phyloP scores from a whole-genome alignment of 2,329 filamentous ascomycete species.

The Colletotrichum sublineola region DNA sequence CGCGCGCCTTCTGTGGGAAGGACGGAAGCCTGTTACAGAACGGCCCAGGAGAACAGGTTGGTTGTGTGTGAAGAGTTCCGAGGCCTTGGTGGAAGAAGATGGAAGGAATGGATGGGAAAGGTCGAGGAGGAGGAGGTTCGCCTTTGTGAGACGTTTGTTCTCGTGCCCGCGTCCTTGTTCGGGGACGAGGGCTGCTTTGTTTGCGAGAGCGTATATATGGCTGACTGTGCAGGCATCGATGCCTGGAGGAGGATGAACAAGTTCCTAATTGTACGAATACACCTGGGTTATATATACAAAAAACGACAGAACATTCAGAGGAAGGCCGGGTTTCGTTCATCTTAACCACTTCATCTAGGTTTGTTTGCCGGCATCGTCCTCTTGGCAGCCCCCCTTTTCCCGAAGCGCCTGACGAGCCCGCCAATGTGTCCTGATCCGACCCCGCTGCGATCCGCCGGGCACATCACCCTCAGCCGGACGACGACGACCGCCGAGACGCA shows the following conservation, averaged over 20 bases:
- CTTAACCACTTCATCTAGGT: neutral
- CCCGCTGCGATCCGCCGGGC: neutral
- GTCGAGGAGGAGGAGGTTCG: neutral
- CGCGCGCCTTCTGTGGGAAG: neutral
- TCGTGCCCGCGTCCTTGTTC: neutral
- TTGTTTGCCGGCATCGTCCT: neutral
- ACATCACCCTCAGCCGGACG: neutral
- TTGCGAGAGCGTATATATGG: neutral
- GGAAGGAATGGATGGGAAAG: neutral
- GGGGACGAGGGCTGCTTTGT: slow-evolving; percentile 1
- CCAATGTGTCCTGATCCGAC: neutral
- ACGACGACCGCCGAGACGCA: neutral
- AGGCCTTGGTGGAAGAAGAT: neutral
- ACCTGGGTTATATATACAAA: neutral
- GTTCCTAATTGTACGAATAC: neutral
- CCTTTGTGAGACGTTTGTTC: neutral
- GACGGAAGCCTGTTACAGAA: neutral
- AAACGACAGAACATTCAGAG: neutral
- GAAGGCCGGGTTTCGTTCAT: neutral
- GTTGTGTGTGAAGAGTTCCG: neutral
- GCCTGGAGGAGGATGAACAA: neutral
- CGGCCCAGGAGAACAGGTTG: neutral
- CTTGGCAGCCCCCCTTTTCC: neutral
- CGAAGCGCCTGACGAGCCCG: neutral
- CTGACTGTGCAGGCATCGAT: neutral